Evolutionary conservation across 805 yeast species (phyloP).

Genomic region (Schwanniomyces sp.): DNA sequence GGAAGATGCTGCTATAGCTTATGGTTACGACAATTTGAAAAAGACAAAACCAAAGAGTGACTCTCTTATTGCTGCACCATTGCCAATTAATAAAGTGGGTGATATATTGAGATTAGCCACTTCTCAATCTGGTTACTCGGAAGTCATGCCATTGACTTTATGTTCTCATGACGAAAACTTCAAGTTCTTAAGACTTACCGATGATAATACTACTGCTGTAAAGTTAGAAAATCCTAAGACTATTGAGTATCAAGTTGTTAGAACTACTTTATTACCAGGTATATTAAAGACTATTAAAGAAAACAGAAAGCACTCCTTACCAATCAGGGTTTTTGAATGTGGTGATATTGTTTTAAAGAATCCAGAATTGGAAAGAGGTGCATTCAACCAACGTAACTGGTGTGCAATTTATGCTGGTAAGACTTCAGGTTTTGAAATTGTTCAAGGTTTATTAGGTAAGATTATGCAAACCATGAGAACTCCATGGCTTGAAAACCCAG

Average conservation of each 20-base stretch:
- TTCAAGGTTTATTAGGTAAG: conserved; percentile 93
- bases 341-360: conserved; percentile 94
- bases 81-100: conserved; percentile 86
- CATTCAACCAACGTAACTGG: conserved; percentile 92
- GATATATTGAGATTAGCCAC: conserved; percentile 90
- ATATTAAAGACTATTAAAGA: conserved; percentile 92
- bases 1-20: conserved; percentile 98
- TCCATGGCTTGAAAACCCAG: conserved; percentile 67
- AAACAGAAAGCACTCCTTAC: conserved; percentile 92
- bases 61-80: conserved; percentile 80
- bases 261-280: conserved; percentile 94
- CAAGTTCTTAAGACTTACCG: conserved; percentile 72
- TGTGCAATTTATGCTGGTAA: conserved; percentile 93
- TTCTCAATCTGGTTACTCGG: conserved; percentile 94
- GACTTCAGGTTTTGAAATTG: conserved; percentile 89
- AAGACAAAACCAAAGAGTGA: conserved; percentile 77
- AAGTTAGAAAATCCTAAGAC: conserved; percentile 96
- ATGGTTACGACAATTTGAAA: conserved; percentile 86
- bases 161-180: conserved; percentile 98
- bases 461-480: conserved; percentile 95
- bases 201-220: conserved; percentile 79
- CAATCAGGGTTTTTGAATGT: conserved; percentile 90
- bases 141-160: conserved; percentile 91
- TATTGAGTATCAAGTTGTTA: conserved; percentile 93
- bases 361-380: conserved; percentile 77